Percentiles rank a stretch among this genome's conserved stretches.
Conservation (phyloP, 2,329 filamentous ascomycete genomes). For the Aspergillus hiratsukae region DNA sequence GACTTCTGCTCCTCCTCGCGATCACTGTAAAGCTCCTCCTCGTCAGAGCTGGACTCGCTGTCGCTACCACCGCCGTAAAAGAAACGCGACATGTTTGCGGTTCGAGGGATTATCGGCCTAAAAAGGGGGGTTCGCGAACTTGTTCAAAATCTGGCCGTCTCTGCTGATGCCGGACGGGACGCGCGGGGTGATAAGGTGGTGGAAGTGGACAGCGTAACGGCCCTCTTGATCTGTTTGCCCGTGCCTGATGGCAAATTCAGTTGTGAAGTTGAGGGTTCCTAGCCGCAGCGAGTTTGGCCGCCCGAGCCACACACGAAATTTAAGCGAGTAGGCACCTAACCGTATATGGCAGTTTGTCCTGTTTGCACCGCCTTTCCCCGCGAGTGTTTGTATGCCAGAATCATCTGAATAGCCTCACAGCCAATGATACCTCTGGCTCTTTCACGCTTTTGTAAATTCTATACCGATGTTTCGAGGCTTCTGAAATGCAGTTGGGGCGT, state of each 20-base stretch:
- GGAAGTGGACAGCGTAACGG: constrained; percentile 5
- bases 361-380: constrained; percentile 3
- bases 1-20: constrained; percentile 63
- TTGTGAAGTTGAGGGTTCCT: constrained; percentile 21
- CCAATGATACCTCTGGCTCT: not conserved
- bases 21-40: constrained; percentile 88
- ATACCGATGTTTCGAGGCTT: not conserved
- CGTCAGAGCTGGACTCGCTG: constrained; percentile 87
- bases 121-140: constrained; percentile 16
- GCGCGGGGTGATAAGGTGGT: constrained; percentile 11
- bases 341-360: constrained; percentile 24
- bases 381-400: constrained; percentile 1
- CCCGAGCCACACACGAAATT: constrained; percentile 41
- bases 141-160: constrained; percentile 20
- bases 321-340: constrained; percentile 42
- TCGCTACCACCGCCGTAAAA: constrained; percentile 96
- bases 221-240: constrained; percentile 10
- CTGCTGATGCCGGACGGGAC: not conserved
- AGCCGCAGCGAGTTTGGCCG: constrained; percentile 23
- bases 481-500: not conserved
- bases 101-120: constrained; percentile 8
- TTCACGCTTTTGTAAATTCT: not conserved
- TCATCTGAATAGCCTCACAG: not conserved
- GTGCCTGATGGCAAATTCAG: constrained; percentile 22
- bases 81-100: constrained; percentile 82